These are phyloP conservation scores for Neocatenulostroma microsporum DNA, from an alignment of 2,329 filamentous ascomycete species.

Conservation along the genomic window DNA sequence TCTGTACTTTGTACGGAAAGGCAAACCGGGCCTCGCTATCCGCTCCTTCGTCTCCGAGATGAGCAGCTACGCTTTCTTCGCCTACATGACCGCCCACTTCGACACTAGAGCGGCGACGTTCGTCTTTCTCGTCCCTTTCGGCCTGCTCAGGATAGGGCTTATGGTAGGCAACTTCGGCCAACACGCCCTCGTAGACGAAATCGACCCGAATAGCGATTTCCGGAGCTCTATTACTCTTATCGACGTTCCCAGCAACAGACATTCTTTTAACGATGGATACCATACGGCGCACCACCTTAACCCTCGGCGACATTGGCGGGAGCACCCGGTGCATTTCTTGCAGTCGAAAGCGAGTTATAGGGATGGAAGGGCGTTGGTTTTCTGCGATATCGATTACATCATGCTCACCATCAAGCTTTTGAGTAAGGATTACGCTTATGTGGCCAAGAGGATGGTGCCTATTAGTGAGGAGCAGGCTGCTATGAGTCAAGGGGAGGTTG, in stretches of 20 bases:
- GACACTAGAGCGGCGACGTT: slow-evolving; percentile 54
- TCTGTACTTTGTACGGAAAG: slow-evolving; percentile 60
- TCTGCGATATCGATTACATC: slow-evolving; percentile 73
- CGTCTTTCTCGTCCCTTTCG: slow-evolving; percentile 58
- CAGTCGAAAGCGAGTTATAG: slow-evolving; percentile 61
- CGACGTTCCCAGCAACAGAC: slow-evolving; percentile 70
- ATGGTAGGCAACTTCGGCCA: slow-evolving; percentile 85
- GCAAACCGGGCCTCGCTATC: slow-evolving; percentile 46
- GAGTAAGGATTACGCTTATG: slow-evolving; percentile 61
- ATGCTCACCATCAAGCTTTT: slow-evolving; percentile 64
- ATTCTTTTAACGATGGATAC: slow-evolving; percentile 77
- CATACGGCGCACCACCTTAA: slow-evolving; percentile 76
- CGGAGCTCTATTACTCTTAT: slow-evolving; percentile 72
- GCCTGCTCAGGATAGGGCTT: slow-evolving; percentile 59
- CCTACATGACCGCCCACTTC: slow-evolving; percentile 41
- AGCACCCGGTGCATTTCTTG: slow-evolving; percentile 67
- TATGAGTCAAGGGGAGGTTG: slow-evolving; percentile 57
- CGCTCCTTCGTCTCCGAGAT: slow-evolving; percentile 57
- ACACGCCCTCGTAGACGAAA: slow-evolving; percentile 69
- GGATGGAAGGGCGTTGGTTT: slow-evolving; percentile 62
- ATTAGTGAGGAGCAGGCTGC: slow-evolving; percentile 59
- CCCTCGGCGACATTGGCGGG: slow-evolving; percentile 70
- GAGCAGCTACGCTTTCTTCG: slow-evolving; percentile 47
- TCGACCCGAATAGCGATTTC: slow-evolving; percentile 69
- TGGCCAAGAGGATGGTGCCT: slow-evolving; percentile 65